Evolutionary conservation across 2,329 filamentous ascomycete species (phyloP), one percentile per base, ranked within the genome.

Genomic region (Chlorencoelia australis): DNA sequence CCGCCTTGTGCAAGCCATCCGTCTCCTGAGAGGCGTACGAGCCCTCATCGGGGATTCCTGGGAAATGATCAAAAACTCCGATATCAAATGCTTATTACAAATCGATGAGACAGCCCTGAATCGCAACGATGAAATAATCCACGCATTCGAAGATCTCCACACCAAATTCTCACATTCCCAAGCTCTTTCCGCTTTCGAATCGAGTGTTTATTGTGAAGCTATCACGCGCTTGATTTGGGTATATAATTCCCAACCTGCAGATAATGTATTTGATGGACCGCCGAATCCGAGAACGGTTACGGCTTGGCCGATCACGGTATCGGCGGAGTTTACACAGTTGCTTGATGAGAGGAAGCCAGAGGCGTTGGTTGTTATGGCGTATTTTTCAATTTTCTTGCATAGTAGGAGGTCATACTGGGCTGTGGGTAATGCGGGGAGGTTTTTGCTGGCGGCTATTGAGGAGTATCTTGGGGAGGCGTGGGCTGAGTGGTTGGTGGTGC

Each of bases 301-400:
- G 24, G 42, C 54, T 2, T 65, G 61, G 60, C 52, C 59, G 2
- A 54, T 63, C 15, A 47, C 55, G 3, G 39, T 60, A 10, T 46
- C 55, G 5, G 41, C 49, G 2, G 51, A 54, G 10, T 61, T 52
- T 37, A 52, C 54, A 11, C 42, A 39, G 3, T 31, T 61, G 28
- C 43, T 64, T n/a, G 44, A 47, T 7, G 26, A 46, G 22, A 48
- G 49, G 17, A 48, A 48, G 13, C 53, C 58, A 0, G 59, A 62
- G 18, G 58, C 59, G 1, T 47, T 64, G 33, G 38, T 59, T 2
- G 40, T 64, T 8, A 35, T 64, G 18, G 57, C 56, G 3, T 48
- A 60, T 39, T 64, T 60, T 41, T 52, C 56, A 2, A 43, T 59
- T 5, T 33, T 62, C 25, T 32, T 63, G n/a, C 51, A 62, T 41